Evolutionary conservation across 2,329 filamentous ascomycete species (phyloP).

Genomic region (Exophiala dermatitidis): DNA sequence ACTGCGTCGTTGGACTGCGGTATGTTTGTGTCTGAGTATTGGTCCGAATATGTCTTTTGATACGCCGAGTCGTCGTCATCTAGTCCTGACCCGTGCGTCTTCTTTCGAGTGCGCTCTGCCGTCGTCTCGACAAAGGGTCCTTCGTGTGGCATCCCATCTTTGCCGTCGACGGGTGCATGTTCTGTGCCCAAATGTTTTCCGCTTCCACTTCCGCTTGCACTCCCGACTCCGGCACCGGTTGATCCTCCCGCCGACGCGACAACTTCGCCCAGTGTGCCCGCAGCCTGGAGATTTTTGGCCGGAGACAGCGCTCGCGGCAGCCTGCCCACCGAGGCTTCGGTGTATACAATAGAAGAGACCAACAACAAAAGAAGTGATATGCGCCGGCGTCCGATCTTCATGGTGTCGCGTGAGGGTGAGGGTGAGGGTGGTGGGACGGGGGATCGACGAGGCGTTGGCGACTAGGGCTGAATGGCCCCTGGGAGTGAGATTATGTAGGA

Average conservation of each 20-base stretch:
- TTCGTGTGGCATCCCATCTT: constrained; percentile 86
- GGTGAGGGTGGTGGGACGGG: not conserved
- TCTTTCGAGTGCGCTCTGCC: constrained; percentile 43
- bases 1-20: constrained; percentile 64
- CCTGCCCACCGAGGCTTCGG: constrained; percentile 25
- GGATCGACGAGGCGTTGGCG: no score
- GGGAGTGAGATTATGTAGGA: no score
- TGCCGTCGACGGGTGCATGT: constrained; percentile 83
- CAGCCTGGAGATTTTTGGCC: constrained; percentile 3
- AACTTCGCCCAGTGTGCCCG: constrained; percentile 12
- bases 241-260: constrained; percentile 10
- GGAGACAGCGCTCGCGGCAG: constrained; percentile 6
- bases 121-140: constrained; percentile 60
- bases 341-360: constrained; percentile 29
- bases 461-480: no score
- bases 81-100: constrained; percentile 20
- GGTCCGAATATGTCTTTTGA: constrained; percentile 33
- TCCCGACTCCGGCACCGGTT: constrained; percentile 12
- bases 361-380: constrained; percentile 33
- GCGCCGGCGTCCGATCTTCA: constrained; percentile 32
- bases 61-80: constrained; percentile 30
- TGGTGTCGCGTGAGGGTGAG: constrained; percentile 20
- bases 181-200: constrained; percentile 52
- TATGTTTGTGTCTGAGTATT: constrained; percentile 34
- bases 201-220: not conserved